phyloP scores from a whole-genome alignment of 2,329 filamentous ascomycete genomes.

The Fusarium nodosum region DNA sequence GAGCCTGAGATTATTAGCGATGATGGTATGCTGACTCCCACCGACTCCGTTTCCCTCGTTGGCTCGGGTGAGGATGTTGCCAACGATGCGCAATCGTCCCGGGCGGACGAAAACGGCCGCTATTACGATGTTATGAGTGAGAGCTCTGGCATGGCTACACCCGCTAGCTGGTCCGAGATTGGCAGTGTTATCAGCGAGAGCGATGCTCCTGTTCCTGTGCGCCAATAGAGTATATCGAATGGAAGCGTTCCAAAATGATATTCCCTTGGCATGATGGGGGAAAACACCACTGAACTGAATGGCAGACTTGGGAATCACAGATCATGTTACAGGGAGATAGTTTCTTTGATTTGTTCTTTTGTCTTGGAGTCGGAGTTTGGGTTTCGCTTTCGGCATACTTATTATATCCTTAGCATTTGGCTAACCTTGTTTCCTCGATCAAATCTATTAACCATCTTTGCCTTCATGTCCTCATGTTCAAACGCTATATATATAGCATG shows the following conservation, averaged over 20 bases:
- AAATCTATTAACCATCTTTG: constrained; percentile 16
- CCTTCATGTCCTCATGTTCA: not conserved
- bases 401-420: constrained; percentile 45
- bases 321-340: constrained; percentile 10
- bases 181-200: constrained; percentile 73
- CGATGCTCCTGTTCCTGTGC: constrained; percentile 56
- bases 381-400: constrained; percentile 22
- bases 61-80: constrained; percentile 65
- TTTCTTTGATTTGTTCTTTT: constrained; percentile 13
- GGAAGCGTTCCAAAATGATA: not conserved
- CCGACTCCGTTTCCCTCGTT: constrained; percentile 68
- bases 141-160: constrained; percentile 70
- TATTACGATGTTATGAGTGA: constrained; percentile 71
- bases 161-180: constrained; percentile 74
- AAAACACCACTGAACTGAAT: constrained; percentile 7
- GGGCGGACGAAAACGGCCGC: constrained; percentile 55
- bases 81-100: constrained; percentile 58
- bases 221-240: constrained; percentile 44
- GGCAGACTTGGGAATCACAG: constrained; percentile 14
- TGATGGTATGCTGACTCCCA: constrained; percentile 69
- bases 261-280: not conserved
- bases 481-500: constrained; percentile 11
- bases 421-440: constrained; percentile 30
- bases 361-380: constrained; percentile 40
- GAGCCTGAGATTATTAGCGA: constrained; percentile 65